Evolutionary conservation across 495 filamentous ascomycete species (phyloP).

Genomic region (Hypoxylon lenormandii): DNA sequence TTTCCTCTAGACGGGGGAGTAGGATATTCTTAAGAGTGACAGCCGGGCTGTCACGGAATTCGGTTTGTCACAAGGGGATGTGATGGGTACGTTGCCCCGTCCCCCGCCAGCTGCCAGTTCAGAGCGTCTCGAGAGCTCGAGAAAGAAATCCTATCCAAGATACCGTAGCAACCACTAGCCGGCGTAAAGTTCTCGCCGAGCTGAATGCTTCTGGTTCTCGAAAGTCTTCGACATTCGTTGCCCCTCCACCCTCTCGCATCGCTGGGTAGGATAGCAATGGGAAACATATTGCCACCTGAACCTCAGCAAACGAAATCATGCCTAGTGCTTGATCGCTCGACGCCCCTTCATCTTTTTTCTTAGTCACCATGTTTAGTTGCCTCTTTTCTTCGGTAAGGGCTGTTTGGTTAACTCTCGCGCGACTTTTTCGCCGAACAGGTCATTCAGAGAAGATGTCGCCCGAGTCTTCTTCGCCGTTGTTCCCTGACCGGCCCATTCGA

Average conservation of each 20-base stretch:
- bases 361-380: constrained; percentile 28
- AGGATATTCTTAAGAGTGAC: constrained; percentile 9
- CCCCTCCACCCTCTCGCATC: not conserved
- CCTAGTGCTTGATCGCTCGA: constrained; percentile 1
- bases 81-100: constrained; percentile 41
- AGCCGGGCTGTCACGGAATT: constrained; percentile 36
- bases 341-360: constrained; percentile 9
- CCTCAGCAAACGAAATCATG: constrained; percentile 16
- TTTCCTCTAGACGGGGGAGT: constrained; percentile 23
- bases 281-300: constrained; percentile 5
- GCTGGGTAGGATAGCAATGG: not conserved
- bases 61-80: constrained; percentile 39
- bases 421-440: constrained; percentile 37
- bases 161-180: not conserved
- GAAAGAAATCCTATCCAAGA: not conserved
- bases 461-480: constrained; percentile 79
- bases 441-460: constrained; percentile 66
- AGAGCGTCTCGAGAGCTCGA: too few species aligned
- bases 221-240: not conserved
- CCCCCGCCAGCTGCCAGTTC: too few species aligned
- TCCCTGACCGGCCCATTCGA: constrained; percentile 89
- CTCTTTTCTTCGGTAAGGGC: constrained; percentile 25
- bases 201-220: constrained; percentile 11
- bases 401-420: constrained; percentile 51
- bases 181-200: not conserved